Base-by-base conservation (phyloP, 306 rosid genomes). In the Cicer judaicum region DNA sequence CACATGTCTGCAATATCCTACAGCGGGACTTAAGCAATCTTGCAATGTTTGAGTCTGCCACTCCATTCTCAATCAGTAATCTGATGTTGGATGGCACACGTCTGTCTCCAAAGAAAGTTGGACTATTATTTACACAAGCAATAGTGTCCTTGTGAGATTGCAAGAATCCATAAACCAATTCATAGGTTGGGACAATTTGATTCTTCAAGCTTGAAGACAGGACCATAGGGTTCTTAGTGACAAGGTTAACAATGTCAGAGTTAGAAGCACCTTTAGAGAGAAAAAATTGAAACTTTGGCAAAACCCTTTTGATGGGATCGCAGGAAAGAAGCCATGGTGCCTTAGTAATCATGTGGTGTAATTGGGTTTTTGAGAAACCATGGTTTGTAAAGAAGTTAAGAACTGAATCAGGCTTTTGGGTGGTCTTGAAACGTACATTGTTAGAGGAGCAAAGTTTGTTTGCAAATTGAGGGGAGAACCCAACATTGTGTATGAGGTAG, bases 51-150 rank as follows among this genome's bases (percentile, higher is more conserved):
- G 41, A 10, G 0, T 11, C 12, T 0, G 39, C 5, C 7, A 63
- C 46, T 24, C 80, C 80, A 38, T 19, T 75, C 14, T 69, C 68
- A 56, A 75, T 43, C 56, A 81, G 12, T 13, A 76, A 1, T 1
- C 59, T 48, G 6, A 34, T 7, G 64, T 16, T 63, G 0, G 1
- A 2, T 5, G 3, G 1, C 12, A 70, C 2, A 8, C 34, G 42
- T 11, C 2, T 0, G 0, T 16, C 19, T 10, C 2, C 5, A 1
- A 76, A 2, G 7, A 76, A 6, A 46, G 0, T 0, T 0, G 57
- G 10, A 14, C 4, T n/a, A 1, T 5, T 13, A 39, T 8, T 2
- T 14, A 8, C 46, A 39, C 7, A 66, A 46, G 42, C 16, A 12
- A 81, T 7, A 55, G 15, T 7, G 0, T 24, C 29, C 2, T 69